Evolutionary conservation across 2,329 filamentous ascomycete species (phyloP).

Genomic region (Alternaria viburni): DNA sequence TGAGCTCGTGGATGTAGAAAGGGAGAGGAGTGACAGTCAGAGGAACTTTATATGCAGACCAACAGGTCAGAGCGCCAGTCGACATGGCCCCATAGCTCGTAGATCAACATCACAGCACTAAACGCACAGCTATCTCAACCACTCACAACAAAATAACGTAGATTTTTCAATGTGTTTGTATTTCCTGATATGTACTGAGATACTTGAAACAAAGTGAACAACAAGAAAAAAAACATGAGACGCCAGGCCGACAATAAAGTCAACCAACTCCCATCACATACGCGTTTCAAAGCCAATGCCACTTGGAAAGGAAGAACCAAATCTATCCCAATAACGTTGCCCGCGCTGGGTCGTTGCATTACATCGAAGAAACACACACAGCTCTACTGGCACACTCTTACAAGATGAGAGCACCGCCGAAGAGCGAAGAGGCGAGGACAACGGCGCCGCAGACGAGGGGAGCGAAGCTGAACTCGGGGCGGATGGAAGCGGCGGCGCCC

Average conservation of each 20-base stretch:
- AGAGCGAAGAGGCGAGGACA: slow-evolving; percentile 59
- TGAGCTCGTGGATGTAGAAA: background rate
- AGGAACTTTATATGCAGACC: no score
- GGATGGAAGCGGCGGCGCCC: slow-evolving; percentile 54
- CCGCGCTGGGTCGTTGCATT: slow-evolving; percentile 39
- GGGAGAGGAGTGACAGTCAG: no score
- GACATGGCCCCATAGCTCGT: no score
- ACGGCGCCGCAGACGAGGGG: slow-evolving; percentile 60
- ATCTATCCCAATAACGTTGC: slow-evolving; percentile 25
- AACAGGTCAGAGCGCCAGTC: background rate
- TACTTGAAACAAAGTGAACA: background rate
- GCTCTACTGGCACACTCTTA: slow-evolving; percentile 12
- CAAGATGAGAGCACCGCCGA: slow-evolving; percentile 59
- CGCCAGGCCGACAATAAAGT: background rate
- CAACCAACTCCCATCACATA: background rate
- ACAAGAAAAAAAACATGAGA: background rate
- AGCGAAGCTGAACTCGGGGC: slow-evolving; percentile 55
- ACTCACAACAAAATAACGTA: background rate
- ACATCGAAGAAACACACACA: slow-evolving; percentile 9
- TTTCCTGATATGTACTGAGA: background rate
- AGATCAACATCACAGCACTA: background rate
- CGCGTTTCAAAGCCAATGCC: background rate
- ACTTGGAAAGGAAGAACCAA: background rate
- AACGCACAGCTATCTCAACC: background rate
- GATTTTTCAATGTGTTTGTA: background rate